A percentile compares a stretch with the other conserved stretches of the same genome.
Conservation (phyloP, 1,139 yeast genomes). For the Taphrina confusa region DNA sequence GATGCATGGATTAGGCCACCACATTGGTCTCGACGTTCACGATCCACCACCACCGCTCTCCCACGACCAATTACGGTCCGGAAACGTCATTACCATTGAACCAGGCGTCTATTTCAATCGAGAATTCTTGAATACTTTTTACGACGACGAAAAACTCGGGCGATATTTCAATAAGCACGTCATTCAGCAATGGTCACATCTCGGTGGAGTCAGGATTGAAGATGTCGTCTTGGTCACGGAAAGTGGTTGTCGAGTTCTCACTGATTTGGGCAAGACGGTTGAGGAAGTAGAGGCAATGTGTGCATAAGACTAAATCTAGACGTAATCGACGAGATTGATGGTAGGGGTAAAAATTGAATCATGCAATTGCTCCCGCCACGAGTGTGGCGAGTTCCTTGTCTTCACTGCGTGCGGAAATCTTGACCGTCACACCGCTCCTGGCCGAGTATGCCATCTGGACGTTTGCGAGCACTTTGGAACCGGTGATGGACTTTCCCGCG, state of each 20-base stretch:
- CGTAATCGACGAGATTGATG: not conserved
- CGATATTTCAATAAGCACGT: conserved; percentile 66
- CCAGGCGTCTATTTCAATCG: conserved; percentile 94
- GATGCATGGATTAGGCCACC: conserved; percentile 85
- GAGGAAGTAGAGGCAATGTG: conserved; percentile 50
- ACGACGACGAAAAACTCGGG: conserved; percentile 58
- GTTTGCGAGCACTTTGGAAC: conserved; percentile 64
- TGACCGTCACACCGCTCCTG: conserved; percentile 74
- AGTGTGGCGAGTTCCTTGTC: conserved; percentile 47
- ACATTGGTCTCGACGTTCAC: conserved; percentile 92
- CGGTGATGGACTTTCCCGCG: conserved; percentile 69
- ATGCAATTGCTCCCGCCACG: conserved; percentile 41
- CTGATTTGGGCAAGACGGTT: conserved; percentile 73
- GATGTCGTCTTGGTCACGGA: conserved; percentile 82
- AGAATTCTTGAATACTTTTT: conserved; percentile 66
- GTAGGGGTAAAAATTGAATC: not conserved
- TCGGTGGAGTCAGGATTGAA: conserved; percentile 96
- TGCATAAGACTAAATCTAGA: no score
- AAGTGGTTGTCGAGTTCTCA: conserved; percentile 75
- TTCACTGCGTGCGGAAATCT: conserved; percentile 70
- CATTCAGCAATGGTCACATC: conserved; percentile 73
- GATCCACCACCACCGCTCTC: conserved; percentile 53
- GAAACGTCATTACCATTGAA: conserved; percentile 91
- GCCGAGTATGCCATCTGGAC: conserved; percentile 73
- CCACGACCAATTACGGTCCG: no score